Percentiles rank a stretch among this genome's conserved stretches.
Conservation (phyloP, 139 green algal genomes). For the Ettlia oleoabundans region DNA sequence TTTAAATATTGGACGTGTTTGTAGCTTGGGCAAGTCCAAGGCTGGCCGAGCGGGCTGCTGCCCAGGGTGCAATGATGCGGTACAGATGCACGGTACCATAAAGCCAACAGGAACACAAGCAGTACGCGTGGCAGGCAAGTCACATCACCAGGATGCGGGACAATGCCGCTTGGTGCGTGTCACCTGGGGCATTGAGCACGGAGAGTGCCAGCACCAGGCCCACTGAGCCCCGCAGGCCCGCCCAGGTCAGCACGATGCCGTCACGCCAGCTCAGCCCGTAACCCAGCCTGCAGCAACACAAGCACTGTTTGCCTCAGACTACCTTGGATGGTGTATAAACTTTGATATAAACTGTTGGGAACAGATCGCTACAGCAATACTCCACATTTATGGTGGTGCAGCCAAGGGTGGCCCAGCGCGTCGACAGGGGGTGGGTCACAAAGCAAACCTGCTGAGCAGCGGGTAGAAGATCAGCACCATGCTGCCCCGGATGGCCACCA, state of each 20-base stretch:
- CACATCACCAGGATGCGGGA: background rate
- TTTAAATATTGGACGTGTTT: too few species aligned
- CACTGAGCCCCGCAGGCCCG: constrained; percentile 69
- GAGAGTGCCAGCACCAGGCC: constrained; percentile 48
- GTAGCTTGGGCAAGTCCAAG: too few species aligned
- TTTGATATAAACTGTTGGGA: too few species aligned
- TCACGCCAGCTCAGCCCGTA: constrained; percentile 62
- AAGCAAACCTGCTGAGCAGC: constrained; percentile 36
- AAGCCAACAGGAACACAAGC: too few species aligned
- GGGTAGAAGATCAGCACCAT: constrained; percentile 60
- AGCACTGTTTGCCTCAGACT: background rate
- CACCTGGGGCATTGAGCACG: background rate
- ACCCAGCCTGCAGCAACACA: constrained; percentile 17
- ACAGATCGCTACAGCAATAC: background rate
- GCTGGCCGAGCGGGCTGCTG: too few species aligned
- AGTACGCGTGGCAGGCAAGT: too few species aligned
- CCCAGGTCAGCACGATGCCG: constrained; percentile 59
- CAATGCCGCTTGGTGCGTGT: background rate
- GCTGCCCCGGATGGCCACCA: constrained; percentile 33
- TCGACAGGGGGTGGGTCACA: too few species aligned
- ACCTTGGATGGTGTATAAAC: too few species aligned
- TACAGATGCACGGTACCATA: too few species aligned
- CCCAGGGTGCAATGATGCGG: too few species aligned
- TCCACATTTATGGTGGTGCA: background rate
- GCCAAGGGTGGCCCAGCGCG: background rate